A percentile compares a stretch with the other conserved stretches of the same genome.
Evolutionary conservation across 768 basidiomycete genomes (phyloP).

Genomic region (Hericium rajendrae): DNA sequence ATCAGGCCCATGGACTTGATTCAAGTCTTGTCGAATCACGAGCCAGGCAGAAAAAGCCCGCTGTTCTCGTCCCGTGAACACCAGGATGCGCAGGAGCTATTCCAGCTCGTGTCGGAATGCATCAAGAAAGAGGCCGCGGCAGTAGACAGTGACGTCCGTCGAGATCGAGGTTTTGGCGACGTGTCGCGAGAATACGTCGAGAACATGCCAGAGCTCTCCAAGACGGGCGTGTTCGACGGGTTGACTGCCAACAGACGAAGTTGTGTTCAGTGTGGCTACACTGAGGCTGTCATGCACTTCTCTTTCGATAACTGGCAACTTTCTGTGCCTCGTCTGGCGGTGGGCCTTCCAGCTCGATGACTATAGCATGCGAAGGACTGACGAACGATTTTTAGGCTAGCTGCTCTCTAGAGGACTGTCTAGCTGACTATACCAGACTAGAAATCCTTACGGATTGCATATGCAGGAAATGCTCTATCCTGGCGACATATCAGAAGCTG

Average conservation of each 20-base stretch:
- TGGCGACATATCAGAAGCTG: slow-evolving; percentile 63
- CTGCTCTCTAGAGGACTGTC: slow-evolving; percentile 72
- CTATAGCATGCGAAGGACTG: neutral
- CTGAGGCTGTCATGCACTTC: slow-evolving; percentile 90
- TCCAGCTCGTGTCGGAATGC: slow-evolving; percentile 84
- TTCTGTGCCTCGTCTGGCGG: slow-evolving; percentile 53
- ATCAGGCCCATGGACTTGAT: slow-evolving; percentile 71
- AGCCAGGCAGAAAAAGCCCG: slow-evolving; percentile 44
- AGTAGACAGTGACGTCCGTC: slow-evolving; percentile 59
- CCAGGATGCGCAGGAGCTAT: slow-evolving; percentile 98
- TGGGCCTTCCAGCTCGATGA: slow-evolving; percentile 26
- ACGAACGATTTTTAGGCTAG: slow-evolving; percentile 34
- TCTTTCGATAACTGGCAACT: slow-evolving; percentile 81
- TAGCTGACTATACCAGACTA: slow-evolving; percentile 81
- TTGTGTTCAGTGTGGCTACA: slow-evolving; percentile 86
- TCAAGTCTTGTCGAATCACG: slow-evolving; percentile 48
- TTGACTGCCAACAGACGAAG: slow-evolving; percentile 84
- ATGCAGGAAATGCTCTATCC: slow-evolving; percentile 84
- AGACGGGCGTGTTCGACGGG: slow-evolving; percentile 79
- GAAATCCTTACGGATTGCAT: slow-evolving; percentile 88
- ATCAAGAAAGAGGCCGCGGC: slow-evolving; percentile 76
- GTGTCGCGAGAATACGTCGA: slow-evolving; percentile 25
- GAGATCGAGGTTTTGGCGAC: slow-evolving; percentile 65
- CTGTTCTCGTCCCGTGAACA: slow-evolving; percentile 87
- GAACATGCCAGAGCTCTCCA: slow-evolving; percentile 32